Percentiles rank a stretch among this genome's conserved stretches.
Conservation (phyloP, 768 basidiomycete species). For the Psilocybe sp. region DNA sequence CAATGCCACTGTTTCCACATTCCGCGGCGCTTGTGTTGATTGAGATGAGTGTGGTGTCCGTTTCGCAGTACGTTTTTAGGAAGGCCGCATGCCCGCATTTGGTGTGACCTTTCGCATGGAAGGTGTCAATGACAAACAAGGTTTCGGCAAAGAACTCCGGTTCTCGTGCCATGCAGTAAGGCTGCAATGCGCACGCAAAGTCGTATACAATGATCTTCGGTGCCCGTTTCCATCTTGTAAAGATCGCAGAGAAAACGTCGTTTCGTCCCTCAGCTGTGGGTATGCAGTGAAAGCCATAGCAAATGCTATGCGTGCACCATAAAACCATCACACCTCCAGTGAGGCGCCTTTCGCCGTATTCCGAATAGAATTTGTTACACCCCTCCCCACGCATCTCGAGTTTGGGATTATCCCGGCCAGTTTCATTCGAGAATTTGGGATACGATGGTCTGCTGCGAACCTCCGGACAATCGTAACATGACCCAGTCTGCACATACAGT, state of each 20-base stretch:
- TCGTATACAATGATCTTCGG: conserved; percentile 21
- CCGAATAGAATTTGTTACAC: conserved; percentile 20
- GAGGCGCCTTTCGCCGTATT: conserved; percentile 22
- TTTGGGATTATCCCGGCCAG: no score
- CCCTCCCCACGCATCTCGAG: no score
- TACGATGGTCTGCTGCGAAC: no score
- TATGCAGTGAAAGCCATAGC: conserved; percentile 34
- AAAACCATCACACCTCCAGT: conserved; percentile 28
- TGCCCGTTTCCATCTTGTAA: conserved; percentile 25
- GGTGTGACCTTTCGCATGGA: conserved; percentile 27
- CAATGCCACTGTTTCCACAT: conserved; percentile 27
- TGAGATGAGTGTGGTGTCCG: conserved; percentile 19
- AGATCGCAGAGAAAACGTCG: conserved; percentile 35
- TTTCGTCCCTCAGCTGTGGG: conserved; percentile 33
- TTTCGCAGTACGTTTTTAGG: conserved; percentile 20
- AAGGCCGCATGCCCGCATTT: conserved; percentile 24
- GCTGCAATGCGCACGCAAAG: conserved; percentile 17
- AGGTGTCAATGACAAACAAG: conserved; percentile 25
- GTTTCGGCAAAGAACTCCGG: conserved; percentile 25
- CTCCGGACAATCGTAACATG: no score
- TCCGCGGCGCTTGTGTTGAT: conserved; percentile 32
- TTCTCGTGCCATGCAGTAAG: conserved; percentile 25
- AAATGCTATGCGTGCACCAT: conserved; percentile 31
- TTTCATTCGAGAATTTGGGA: no score
- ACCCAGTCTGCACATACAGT: no score